These are phyloP conservation scores for Piloderma croceum DNA, from an alignment of 768 basidiomycete genomes.

Conservation along the genomic window DNA sequence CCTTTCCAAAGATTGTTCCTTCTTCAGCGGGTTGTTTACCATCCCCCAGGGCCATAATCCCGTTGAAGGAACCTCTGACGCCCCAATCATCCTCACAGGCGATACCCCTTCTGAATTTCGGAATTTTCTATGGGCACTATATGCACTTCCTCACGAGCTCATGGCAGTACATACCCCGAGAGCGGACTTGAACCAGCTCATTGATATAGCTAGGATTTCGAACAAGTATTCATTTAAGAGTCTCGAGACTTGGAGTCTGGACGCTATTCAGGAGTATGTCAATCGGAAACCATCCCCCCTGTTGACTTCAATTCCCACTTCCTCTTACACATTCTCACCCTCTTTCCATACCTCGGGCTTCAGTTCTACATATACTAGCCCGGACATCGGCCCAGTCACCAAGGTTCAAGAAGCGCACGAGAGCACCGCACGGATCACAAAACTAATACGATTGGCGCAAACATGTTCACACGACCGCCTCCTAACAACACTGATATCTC, in stretches of 20 bases:
- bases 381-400: conserved; percentile 2
- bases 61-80: conserved; percentile 52
- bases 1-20: conserved; percentile 57
- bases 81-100: conserved; percentile 58
- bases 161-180: conserved; percentile 39
- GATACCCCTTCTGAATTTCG: conserved; percentile 63
- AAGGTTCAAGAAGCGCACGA: conserved; percentile 14
- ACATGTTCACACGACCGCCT: conserved; percentile 58
- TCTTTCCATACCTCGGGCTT: conserved; percentile 29
- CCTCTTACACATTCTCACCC: conserved; percentile 29
- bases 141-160: conserved; percentile 60
- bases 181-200: conserved; percentile 48
- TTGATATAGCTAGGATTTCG: conserved; percentile 59
- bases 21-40: conserved; percentile 61
- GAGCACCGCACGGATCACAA: conserved; percentile 46
- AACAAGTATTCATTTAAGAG: conserved; percentile 75
- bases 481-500: conserved; percentile 51
- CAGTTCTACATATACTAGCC: conserved; percentile 15
- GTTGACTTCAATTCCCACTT: conserved; percentile 35
- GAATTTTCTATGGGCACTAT: conserved; percentile 72
- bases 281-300: conserved; percentile 52
- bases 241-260: conserved; percentile 68
- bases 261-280: conserved; percentile 65
- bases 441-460: conserved; percentile 61
- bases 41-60: conserved; percentile 51